phyloP scores from a whole-genome alignment of 805 yeast genomes.

The Tetrapisispora iriomotensis region DNA sequence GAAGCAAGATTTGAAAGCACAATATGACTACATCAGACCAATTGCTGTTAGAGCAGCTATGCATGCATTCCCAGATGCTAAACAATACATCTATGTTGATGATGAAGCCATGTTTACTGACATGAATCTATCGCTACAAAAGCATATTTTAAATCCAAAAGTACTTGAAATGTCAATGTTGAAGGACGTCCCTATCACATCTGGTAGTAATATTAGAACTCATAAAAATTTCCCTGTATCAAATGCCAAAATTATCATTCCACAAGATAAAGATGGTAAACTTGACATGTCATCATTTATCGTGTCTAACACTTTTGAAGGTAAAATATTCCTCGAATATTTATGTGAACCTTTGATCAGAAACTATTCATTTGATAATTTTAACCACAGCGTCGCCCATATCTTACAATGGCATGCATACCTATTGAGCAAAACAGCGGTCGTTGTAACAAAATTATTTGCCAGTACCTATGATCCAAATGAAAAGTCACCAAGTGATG shows the following conservation, averaged over 20 bases:
- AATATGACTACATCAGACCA: conserved; percentile 21
- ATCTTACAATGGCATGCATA: conserved; percentile 92
- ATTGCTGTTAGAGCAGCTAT: conserved; percentile 68
- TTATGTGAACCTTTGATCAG: conserved; percentile 70
- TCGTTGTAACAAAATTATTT: conserved; percentile 56
- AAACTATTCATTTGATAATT: conserved; percentile 41
- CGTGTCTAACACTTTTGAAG: conserved; percentile 42
- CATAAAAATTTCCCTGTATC: conserved; percentile 49
- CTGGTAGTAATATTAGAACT: conserved; percentile 35
- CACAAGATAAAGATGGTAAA: conserved; percentile 52
- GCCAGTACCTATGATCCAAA: conserved; percentile 36
- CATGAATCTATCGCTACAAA: conserved; percentile 46
- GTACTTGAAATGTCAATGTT: conserved; percentile 53
- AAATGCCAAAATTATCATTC: conserved; percentile 48
- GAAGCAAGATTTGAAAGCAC: conserved; percentile 30
- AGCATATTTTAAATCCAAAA: conserved; percentile 51
- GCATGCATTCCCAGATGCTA: conserved; percentile 85
- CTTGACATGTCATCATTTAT: conserved; percentile 64
- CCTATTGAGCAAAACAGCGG: conserved; percentile 57
- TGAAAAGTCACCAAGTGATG: conserved; percentile 30
- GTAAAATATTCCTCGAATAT: conserved; percentile 63
- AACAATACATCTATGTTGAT: conserved; percentile 84
- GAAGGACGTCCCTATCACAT: conserved; percentile 59
- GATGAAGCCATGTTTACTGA: conserved; percentile 71
- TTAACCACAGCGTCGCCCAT: conserved; percentile 60